Evolutionary conservation across 495 filamentous ascomycete species (phyloP).

Genomic region (Glarea lozoyensis): DNA sequence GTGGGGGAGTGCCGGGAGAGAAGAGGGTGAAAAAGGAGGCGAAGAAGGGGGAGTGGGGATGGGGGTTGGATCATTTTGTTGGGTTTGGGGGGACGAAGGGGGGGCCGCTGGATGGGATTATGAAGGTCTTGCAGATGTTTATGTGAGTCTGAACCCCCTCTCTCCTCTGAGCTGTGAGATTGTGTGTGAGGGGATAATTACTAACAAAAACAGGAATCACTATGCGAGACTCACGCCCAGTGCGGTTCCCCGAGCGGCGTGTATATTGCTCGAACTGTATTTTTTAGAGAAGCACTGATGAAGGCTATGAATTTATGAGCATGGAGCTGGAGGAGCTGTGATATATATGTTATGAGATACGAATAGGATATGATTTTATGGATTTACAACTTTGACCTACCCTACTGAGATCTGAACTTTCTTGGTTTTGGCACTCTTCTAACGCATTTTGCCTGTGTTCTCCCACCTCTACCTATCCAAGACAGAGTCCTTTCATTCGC

Average conservation of each 20-base stretch:
- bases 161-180: background rate
- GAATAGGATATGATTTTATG: slow-evolving; percentile 3
- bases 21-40: background rate
- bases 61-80: slow-evolving; percentile 14
- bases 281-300: slow-evolving; percentile 7
- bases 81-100: slow-evolving; percentile 15
- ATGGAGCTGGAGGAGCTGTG: background rate
- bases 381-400: slow-evolving; percentile 3
- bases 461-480: background rate
- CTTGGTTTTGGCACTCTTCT: background rate
- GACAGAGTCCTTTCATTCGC: no score
- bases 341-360: background rate
- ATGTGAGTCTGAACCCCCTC: slow-evolving; percentile 7
- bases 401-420: no score
- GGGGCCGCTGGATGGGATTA: slow-evolving; percentile 10
- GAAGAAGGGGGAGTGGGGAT: slow-evolving; percentile 10
- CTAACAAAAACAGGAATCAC: slow-evolving; percentile 13
- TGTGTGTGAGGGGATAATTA: background rate
- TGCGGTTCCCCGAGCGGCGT: slow-evolving; percentile 4
- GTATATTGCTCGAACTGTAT: slow-evolving; percentile 17
- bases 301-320: background rate
- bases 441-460: slow-evolving; percentile 1
- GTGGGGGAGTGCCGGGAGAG: background rate
- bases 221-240: slow-evolving; percentile 13
- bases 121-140: slow-evolving; percentile 17